Percentiles rank a stretch among this genome's conserved stretches.
phyloP scores from a whole-genome alignment of 768 basidiomycete genomes.

The Scleroderma citrinum region DNA sequence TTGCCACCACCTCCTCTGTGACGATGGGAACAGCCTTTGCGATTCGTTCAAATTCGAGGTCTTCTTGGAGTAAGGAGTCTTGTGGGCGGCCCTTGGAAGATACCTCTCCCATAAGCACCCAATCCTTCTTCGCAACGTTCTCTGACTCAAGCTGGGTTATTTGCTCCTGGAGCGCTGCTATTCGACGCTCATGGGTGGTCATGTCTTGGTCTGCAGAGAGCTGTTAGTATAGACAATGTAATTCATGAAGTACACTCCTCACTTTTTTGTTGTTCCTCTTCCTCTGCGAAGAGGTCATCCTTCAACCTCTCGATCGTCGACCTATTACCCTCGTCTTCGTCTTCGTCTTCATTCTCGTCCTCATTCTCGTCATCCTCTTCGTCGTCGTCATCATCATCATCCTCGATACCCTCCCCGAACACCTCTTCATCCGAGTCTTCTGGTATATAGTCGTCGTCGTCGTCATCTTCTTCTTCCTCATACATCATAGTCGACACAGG shows the following conservation, averaged over 20 bases:
- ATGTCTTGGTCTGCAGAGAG: constrained; percentile 39
- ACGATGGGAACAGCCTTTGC: constrained; percentile 83
- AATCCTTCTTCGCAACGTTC: constrained; percentile 85
- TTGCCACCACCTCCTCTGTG: constrained; percentile 79
- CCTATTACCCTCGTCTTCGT: constrained; percentile 26
- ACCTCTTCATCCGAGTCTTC: constrained; percentile 34
- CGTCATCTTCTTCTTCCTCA: constrained; percentile 32
- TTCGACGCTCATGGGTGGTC: constrained; percentile 77
- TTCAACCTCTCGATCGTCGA: constrained; percentile 65
- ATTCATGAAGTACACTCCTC: not conserved
- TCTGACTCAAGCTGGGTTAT: constrained; percentile 79
- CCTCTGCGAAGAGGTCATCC: constrained; percentile 74
- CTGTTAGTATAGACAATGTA: not conserved
- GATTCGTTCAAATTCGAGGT: constrained; percentile 90
- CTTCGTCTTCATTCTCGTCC: constrained; percentile 18
- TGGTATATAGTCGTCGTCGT: constrained; percentile 35
- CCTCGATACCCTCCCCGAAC: constrained; percentile 23
- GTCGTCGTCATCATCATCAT: constrained; percentile 26
- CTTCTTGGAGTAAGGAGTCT: constrained; percentile 88
- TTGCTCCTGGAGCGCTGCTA: constrained; percentile 66
- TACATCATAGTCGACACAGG: constrained; percentile 40
- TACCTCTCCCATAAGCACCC: constrained; percentile 91
- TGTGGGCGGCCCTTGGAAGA: constrained; percentile 76
- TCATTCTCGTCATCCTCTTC: constrained; percentile 15
- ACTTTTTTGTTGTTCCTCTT: constrained; percentile 28